Percentiles rank a stretch among this genome's conserved stretches.
phyloP scores from a whole-genome alignment of 805 yeast genomes.

The Saturnispora halmiae region DNA sequence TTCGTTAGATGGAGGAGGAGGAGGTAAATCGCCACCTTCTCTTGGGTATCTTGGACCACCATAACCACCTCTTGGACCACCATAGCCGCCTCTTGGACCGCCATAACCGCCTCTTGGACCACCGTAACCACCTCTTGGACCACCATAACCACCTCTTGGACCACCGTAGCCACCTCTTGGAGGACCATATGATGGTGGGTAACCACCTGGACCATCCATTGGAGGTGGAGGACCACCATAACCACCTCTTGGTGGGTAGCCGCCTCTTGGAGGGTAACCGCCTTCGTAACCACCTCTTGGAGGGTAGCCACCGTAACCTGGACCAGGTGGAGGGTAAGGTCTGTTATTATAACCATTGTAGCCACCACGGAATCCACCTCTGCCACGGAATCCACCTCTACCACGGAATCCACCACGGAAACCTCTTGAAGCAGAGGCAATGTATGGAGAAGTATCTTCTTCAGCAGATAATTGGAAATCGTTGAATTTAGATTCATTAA shows the following conservation, averaged over 20 bases:
- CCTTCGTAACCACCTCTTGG: conserved; percentile 26
- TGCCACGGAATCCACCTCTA: conserved; percentile 15
- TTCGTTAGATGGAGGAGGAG: conserved; percentile 28
- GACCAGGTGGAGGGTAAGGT: conserved; percentile 12
- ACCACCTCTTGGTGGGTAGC: conserved; percentile 25
- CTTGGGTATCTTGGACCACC: conserved; percentile 21
- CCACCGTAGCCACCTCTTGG: conserved; percentile 23
- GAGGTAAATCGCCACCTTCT: conserved; percentile 26
- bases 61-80: conserved; percentile 24
- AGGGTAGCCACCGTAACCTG: conserved; percentile 13
- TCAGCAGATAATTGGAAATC: conserved; percentile 56
- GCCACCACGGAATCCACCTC: conserved; percentile 17
- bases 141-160: conserved; percentile 28
- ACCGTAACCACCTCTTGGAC: conserved; percentile 20
- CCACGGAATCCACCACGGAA: conserved; percentile 17
- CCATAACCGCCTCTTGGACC: conserved; percentile 23
- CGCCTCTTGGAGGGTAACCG: conserved; percentile 13
- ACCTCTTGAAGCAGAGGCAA: conserved; percentile 22
- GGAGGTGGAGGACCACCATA: conserved; percentile 22
- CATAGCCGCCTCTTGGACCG: conserved; percentile 27
- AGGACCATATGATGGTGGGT: conserved; percentile 15
- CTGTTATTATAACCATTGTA: conserved; percentile 18
- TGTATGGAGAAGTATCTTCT: conserved; percentile 61
- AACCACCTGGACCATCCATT: conserved; percentile 24
- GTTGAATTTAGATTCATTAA: conserved; percentile 67